Base-by-base conservation (phyloP, 192 early-diverging fungal species). In the Geranomyces michiganensis region DNA sequence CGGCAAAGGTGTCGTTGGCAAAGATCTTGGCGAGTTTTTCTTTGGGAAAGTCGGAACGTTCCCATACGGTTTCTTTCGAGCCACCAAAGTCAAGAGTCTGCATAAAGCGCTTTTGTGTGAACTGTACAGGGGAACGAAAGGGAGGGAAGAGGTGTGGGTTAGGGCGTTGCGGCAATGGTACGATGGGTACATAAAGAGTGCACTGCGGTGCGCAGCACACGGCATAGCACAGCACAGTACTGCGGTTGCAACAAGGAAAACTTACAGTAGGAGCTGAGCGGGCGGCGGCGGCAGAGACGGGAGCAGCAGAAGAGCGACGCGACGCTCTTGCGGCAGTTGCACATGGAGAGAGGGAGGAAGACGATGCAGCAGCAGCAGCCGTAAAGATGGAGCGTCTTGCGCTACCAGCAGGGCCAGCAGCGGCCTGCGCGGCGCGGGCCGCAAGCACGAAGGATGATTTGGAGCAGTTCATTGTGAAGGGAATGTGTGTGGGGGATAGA, bases 41-140 rank as follows among this genome's bases (percentile, higher is more conserved):
- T 76, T 88, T 88, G 78, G 95, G 95, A 78, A 90, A 94, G 85
- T 98, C 96, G 45, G 90, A 79, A 61, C 96, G 91, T 82, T 98
- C 96, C 78, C 92, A 96, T 55, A 98, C 94, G 75, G 85, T 86
- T 78, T 98, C 96, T 68, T 91, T 82, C 64, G 91, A 86, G 46
- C 93, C 95, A 67, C 93, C 95, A 88, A 98, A 97, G 85, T 96
- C 87, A 47, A 98, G 89, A 49, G 93, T 95, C 87, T 96, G 95
- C 72, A 96, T 76, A 13, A 90, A 89, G 64, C 96, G 93, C 17
- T 26, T 13, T 49, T 75, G 73, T 12, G 56, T 21, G 33, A 73
- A 21, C 72, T 73, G 33, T 44, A 33, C 1, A 27, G 0, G 5
- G 47, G 10, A 29, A 31, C 24, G 17, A 60, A 32, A 29, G 29